Percentiles rank a stretch among this genome's conserved stretches.
These are phyloP conservation scores for Chalciporus sp. DNA, from an alignment of 1,284 basidiomycete genomes.

Conservation along the genomic window DNA sequence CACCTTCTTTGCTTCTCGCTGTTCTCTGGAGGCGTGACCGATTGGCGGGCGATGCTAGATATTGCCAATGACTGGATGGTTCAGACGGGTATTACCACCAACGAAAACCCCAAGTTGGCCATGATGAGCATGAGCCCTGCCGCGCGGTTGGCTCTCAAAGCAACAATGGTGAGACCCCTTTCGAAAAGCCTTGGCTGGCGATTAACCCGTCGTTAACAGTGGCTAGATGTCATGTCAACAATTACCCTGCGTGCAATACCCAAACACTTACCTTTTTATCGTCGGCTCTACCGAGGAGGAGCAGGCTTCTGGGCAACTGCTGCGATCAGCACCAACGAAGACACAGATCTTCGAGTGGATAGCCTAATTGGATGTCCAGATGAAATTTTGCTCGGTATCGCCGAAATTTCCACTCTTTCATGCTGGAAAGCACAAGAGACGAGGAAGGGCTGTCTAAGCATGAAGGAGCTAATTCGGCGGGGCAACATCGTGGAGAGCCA, in stretches of 20 bases:
- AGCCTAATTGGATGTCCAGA: constrained; percentile 73
- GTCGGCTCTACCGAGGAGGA: constrained; percentile 51
- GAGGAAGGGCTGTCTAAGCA: constrained; percentile 63
- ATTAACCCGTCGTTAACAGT: constrained; percentile 46
- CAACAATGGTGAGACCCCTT: constrained; percentile 60
- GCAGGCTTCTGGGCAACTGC: constrained; percentile 39
- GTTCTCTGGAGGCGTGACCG: constrained; percentile 60
- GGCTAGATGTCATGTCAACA: constrained; percentile 74
- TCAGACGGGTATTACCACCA: constrained; percentile 58
- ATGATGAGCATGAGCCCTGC: constrained; percentile 55
- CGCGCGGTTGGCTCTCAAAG: constrained; percentile 63
- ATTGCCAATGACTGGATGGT: constrained; percentile 73
- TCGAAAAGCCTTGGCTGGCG: constrained; percentile 4
- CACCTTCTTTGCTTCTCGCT: constrained; percentile 73
- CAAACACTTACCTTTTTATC: constrained; percentile 66
- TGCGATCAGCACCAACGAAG: constrained; percentile 31
- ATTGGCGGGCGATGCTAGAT: constrained; percentile 67
- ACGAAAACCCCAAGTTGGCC: constrained; percentile 62
- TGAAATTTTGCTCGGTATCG: constrained; percentile 71
- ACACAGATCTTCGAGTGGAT: constrained; percentile 57
- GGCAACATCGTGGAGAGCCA: constrained; percentile 68
- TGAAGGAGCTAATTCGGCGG: constrained; percentile 67
- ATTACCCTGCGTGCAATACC: constrained; percentile 63
- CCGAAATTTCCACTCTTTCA: constrained; percentile 71
- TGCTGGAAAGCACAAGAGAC: constrained; percentile 72